Base-by-base conservation (phyloP, 345 rosid species). In the Camelina hispida region DNA sequence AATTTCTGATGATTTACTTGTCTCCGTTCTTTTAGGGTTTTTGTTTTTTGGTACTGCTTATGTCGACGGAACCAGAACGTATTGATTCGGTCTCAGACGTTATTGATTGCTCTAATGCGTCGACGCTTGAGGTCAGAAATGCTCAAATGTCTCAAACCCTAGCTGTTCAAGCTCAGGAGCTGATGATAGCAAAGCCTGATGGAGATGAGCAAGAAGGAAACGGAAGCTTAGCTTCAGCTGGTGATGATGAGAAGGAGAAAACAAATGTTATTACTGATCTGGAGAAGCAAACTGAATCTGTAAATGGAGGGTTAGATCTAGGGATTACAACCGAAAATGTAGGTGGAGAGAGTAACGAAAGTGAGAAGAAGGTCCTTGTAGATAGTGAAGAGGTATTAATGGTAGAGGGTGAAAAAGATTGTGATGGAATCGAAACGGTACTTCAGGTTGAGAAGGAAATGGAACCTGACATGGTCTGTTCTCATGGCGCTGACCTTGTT, bases 11-110 rank as follows among this genome's bases (percentile, higher is more conserved):
- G 52, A 44, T 54, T 64, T 62, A 23, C 2, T 22, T 18, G 37
- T 47, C 46, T 64, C 30, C 40, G 37, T 66, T 65, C 51, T 66
- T 77, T 17, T 77, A 77, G 80, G 80, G 80, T 77, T 71, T 77
- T 50, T 35, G 40, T 64, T 42, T 42, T 42, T 46, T 46, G 23
- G 66, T 69, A 22, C 16, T 43, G 22, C 48, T 34, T 62, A 77
- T 77, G 80, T 28, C 76, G 56, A 77, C 42, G 62, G 76, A 71
- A 40, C 9, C 61, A 64, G 62, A 48, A 57, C 2, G 13, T 48
- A 11, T 30, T 64, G 28, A 14, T 4, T 56, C 60, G 1, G 18
- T 38, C 1, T 55, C 60, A 38, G 80, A 69, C 2, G 52, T 34
- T 34, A 2, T 34, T 34, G 37, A 34, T 34, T 1, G 37, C 37